Conservation (phyloP, 2,329 filamentous ascomycete species). For the Seiridium unicorne region DNA sequence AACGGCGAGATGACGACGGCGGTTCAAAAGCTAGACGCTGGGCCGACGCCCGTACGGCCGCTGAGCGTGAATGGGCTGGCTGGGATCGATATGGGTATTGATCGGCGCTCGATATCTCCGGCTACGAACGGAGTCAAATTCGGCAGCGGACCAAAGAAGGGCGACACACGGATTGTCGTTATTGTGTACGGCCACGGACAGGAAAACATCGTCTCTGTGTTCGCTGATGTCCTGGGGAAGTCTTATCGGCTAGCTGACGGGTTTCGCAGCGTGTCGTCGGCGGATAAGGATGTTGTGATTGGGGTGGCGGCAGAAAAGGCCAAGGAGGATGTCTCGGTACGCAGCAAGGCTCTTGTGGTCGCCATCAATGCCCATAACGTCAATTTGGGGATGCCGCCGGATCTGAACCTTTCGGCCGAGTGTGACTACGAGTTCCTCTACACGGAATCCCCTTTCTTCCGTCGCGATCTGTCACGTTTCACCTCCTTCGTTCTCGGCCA, state of each 20-base stretch:
- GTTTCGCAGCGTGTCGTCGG: conserved; percentile 51
- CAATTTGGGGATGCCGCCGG: conserved; percentile 67
- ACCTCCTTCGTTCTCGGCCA: conserved; percentile 78
- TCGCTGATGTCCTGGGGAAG: conserved; percentile 78
- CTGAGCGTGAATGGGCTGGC: conserved; percentile 29
- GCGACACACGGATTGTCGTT: conserved; percentile 58
- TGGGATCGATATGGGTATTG: conserved; percentile 22
- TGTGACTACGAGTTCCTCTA: conserved; percentile 90
- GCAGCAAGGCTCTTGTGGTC: conserved; percentile 59
- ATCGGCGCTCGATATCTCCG: conserved; percentile 17
- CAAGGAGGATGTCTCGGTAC: conserved; percentile 54
- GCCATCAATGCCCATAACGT: conserved; percentile 77
- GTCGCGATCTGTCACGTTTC: conserved; percentile 75
- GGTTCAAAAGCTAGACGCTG: conserved; percentile 46
- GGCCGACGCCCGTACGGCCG: conserved; percentile 48
- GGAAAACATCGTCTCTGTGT: conserved; percentile 70
- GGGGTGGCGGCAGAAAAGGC: conserved; percentile 61
- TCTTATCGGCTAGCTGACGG: conserved; percentile 59
- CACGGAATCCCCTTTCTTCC: conserved; percentile 67
- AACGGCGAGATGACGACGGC: conserved; percentile 29
- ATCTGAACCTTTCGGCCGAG: conserved; percentile 59
- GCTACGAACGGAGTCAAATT: conserved; percentile 35
- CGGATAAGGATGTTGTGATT: conserved; percentile 64
- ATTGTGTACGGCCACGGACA: conserved; percentile 71
- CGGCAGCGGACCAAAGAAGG: conserved; percentile 45